Evolutionary conservation across 257 asterid genomes (phyloP), one percentile per base, ranked within the genome.

Genomic region (Petrea volubilis): DNA sequence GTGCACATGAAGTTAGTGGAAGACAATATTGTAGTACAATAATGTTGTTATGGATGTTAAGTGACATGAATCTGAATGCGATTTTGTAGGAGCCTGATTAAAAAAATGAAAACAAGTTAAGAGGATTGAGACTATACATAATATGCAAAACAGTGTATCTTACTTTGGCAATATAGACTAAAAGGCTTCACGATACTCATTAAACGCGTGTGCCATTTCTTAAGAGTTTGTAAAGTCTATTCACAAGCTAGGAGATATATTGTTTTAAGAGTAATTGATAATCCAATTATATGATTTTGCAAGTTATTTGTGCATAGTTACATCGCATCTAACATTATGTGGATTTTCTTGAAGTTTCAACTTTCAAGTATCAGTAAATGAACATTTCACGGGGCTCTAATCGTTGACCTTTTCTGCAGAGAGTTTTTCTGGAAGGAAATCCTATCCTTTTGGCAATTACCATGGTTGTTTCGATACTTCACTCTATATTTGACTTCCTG

Each of bases 371-470:
- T 63, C 29, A 44, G 7, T 59, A 46, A 43, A 41, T 70, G 65
- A 25, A 44, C 47, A 46, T 69, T 73, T 36, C 46, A 59, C 50
- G 68, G 75, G 38, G 60, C 61, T 53, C 76, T 81, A 33, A 82
- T 75, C 43, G 40, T 68, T 81, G 49, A 56, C 43, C 24, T 47
- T 82, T 77, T 79, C 34, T 58, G 62, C 99, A 94, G 98, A 88
- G 99, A 71, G 99, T 91, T 13, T 94, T 90, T 72, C 82, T 94
- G 89, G 99, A 94, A 84, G 99, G 99, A 72, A 94, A 94, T 83
- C 99, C 99, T 7, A 80, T 80, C 77, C 96, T 94, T 76, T 86
- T 94, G 74, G 97, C 71, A 47, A 74, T 94, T 71, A 91, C 99
- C 60, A 91, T 91, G 99, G 84, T 80, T 56, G 99, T 94, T 53